Base-by-base conservation (phyloP, 495 filamentous ascomycete species). In the Penicillium salamii region DNA sequence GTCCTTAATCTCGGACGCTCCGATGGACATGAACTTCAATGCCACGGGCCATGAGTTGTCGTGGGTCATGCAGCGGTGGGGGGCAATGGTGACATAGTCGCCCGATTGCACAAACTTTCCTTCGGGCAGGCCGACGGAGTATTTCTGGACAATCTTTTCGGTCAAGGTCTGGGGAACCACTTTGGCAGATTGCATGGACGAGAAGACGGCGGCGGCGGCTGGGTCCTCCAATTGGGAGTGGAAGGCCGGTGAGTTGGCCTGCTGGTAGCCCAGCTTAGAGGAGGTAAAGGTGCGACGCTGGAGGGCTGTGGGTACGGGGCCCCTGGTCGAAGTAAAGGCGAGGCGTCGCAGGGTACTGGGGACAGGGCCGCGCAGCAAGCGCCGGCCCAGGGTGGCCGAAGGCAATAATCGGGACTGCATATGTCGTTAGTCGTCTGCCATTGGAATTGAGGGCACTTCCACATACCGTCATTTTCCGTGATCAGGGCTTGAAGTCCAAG, bases 31-130 rank as follows among this genome's bases (percentile, higher is more conserved):
- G 74, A 91, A 95, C 68, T 98, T 96, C 37, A 78, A 60, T 0
- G 87, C 85, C 0, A 95, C 85, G 1, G 91, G 89, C 86, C 85
- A 95, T 0, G 84, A 84, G 70, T 98, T 97, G 67, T 98, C 93
- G 69, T 98, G 92, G 0, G 90, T 91, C 84, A 96, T 93, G 72
- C 86, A 87, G 19, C 77, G 74, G 49, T 88, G 77, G 5, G 89
- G 89, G 14, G 78, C 69, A 23, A 96, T 77, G 0, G 82, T 89
- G 39, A 97, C 82, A 76, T 91, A 95, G 76, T 95, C 90, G 49
- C 90, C 90, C 7, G 80, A 72, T 50, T 74, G 75, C 49, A 91
- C 87, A 21, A 74, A 70, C 68, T 95, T 95, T 34, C 81, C 88
- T 13, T 80, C 63, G 15, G 84, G 60, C 4, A 96, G 79, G 36